phyloP scores from a whole-genome alignment of 352 stramenopile genomes.

The Plasmopara muralis region DNA sequence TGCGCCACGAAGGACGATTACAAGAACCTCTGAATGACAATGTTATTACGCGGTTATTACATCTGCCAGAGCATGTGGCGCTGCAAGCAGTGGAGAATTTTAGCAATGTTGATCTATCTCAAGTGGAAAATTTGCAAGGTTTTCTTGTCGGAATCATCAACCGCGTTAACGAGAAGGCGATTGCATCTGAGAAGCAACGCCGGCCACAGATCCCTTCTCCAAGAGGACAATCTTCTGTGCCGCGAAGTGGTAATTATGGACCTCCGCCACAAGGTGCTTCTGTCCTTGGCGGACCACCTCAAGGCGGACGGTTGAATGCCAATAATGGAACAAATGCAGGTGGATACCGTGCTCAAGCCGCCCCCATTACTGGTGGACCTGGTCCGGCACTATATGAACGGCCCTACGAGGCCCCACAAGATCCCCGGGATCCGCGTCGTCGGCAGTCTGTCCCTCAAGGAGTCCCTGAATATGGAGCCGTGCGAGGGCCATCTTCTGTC shows the following conservation, averaged over 20 bases:
- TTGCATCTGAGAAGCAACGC: conserved; percentile 32
- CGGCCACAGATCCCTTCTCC: conserved; percentile 24
- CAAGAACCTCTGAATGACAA: conserved; percentile 70
- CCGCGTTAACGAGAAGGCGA: conserved; percentile 60
- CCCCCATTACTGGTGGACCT: conserved; percentile 11
- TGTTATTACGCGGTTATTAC: conserved; percentile 56
- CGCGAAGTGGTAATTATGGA: conserved; percentile 11
- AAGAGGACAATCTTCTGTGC: conserved; percentile 11
- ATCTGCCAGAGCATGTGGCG: conserved; percentile 59
- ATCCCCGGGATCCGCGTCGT: conserved; percentile 18
- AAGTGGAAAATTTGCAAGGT: conserved; percentile 69
- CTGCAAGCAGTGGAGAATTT: conserved; percentile 72
- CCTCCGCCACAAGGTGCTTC: conserved; percentile 16
- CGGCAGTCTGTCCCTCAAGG: conserved; percentile 20
- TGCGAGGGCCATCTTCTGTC: conserved; percentile 7
- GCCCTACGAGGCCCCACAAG: conserved; percentile 18
- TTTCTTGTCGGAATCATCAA: conserved; percentile 85
- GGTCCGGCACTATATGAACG: conserved; percentile 27
- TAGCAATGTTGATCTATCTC: conserved; percentile 62
- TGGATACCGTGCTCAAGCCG: conserved; percentile 13
- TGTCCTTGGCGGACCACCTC: conserved; percentile 29
- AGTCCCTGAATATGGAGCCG: conserved; percentile 13
- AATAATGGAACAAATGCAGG: conserved; percentile 6
- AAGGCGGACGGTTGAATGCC: conserved; percentile 20
- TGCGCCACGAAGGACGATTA: conserved; percentile 46